Percentiles rank a stretch among this genome's conserved stretches.
These are phyloP conservation scores for Thermothielavioides terrestris DNA, from an alignment of 495 filamentous ascomycete species.

Conservation along the genomic window DNA sequence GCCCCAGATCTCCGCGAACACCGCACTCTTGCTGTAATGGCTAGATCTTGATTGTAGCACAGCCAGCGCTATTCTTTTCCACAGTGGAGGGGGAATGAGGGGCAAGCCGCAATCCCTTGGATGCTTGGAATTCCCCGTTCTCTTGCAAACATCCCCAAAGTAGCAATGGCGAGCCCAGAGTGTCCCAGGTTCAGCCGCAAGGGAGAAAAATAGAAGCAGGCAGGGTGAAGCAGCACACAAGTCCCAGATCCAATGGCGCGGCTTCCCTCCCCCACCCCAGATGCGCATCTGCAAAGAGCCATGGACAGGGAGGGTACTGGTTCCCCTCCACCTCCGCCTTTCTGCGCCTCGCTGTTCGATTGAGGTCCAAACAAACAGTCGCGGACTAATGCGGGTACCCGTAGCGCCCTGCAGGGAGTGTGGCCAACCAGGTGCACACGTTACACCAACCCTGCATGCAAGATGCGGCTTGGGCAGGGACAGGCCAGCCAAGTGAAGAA, in stretches of 20 bases:
- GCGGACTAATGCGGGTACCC: constrained; percentile 36
- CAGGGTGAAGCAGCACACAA: not conserved
- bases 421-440: constrained; percentile 4
- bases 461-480: constrained; percentile 1
- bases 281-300: constrained; percentile 5
- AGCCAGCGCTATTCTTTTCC: not conserved
- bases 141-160: constrained; percentile 6
- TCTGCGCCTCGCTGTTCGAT: constrained; percentile 18
- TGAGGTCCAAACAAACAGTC: constrained; percentile 44
- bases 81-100: not conserved
- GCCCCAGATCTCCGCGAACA: too few relatives aligned
- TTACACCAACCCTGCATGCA: constrained; percentile 4
- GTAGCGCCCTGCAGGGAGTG: constrained; percentile 13
- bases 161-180: not conserved
- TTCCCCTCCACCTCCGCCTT: not conserved
- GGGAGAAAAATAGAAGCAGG: constrained; percentile 1
- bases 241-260: not conserved
- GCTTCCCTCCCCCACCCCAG: not conserved
- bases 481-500: not conserved
- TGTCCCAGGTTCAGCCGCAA: constrained; percentile 4
- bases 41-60: not conserved
- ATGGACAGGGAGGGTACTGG: constrained; percentile 2
- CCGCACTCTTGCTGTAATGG: too few relatives aligned
- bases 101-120: not conserved
- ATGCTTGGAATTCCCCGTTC: constrained; percentile 1